Conservation (phyloP, 345 rosid species). For the Rhodamnia rubescens region DNA sequence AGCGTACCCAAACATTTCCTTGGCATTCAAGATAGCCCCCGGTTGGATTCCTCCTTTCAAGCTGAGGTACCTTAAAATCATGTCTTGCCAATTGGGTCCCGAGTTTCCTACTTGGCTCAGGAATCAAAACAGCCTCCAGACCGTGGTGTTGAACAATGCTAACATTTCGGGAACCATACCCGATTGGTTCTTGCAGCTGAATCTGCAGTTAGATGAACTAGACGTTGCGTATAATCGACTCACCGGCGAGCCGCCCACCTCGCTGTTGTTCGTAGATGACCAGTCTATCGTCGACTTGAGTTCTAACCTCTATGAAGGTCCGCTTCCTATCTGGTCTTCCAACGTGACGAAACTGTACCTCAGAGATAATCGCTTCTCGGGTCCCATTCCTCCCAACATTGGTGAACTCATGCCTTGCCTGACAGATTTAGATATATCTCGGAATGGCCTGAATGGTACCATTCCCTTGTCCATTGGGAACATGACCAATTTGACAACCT, state of each 20-base stretch:
- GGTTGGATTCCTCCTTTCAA: neutral
- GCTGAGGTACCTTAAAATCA: neutral
- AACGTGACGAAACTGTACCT: neutral
- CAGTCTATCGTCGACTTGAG: neutral
- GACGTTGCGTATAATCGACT: neutral
- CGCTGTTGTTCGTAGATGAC: neutral
- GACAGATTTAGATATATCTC: neutral
- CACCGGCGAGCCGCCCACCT: neutral
- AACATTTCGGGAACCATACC: neutral
- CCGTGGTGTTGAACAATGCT: neutral
- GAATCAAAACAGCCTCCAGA: conserved; percentile 25
- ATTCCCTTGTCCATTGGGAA: neutral
- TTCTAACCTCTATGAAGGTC: neutral
- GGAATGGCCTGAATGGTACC: neutral
- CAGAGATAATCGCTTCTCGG: neutral
- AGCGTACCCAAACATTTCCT: neutral
- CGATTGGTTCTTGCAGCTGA: neutral
- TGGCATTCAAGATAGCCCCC: neutral
- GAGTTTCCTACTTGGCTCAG: neutral
- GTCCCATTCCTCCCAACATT: neutral
- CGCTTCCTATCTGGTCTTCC: neutral
- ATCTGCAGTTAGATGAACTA: neutral
- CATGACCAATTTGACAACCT: neutral
- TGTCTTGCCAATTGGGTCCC: neutral
- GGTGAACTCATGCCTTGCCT: neutral